Evolutionary conservation across 73 alveolate genomes (phyloP), one percentile per base, ranked within the genome.

Genomic region (Paramecium primaurelia): DNA sequence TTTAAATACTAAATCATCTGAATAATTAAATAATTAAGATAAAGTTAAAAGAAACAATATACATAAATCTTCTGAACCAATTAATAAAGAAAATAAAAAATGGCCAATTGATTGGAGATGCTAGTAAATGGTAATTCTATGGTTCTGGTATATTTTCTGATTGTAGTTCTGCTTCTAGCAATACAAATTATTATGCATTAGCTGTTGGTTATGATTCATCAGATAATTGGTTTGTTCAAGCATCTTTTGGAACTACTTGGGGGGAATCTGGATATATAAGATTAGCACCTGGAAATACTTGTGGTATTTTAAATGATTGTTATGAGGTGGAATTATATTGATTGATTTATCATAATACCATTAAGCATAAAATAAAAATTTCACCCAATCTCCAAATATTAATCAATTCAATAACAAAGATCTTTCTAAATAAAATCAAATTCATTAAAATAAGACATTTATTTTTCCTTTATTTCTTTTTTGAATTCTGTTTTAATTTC

Each of bases 141-240:
- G 49, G 37, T n/a, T 36, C 93, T 8, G 98, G 98, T 58, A 34
- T 94, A 36, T 71, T 92, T 60, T 28, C 18, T 6, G 26, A 42
- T 42, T 87, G 93, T 14, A 30, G n/a, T n/a, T n/a, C n/a, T n/a
- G n/a, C n/a, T n/a, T n/a, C 92, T 10, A 40, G 12, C 10, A 40
- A 40, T 0, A 3, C 49, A 40, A 94, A 93, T 51, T 98, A 96
- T 83, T 97, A 95, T 45, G 98, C 95, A 20, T 34, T 92, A 36
- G 94, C 95, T 47, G 98, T 96, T 54, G 99, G 98, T 22, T 96
- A 92, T 92, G 86, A 77, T 30, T 47, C 58, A 7, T 25, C 37
- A 34, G 58, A 87, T 25, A 45, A n/a, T 22, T 87, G 93, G 93
- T 18, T 12, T 22, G 44, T 87, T 20, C 16, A 77, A 45, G 71